Evolutionary conservation across 768 basidiomycete species (phyloP), one percentile per base, ranked within the genome.

Genomic region (Fomitopsis pulvina): DNA sequence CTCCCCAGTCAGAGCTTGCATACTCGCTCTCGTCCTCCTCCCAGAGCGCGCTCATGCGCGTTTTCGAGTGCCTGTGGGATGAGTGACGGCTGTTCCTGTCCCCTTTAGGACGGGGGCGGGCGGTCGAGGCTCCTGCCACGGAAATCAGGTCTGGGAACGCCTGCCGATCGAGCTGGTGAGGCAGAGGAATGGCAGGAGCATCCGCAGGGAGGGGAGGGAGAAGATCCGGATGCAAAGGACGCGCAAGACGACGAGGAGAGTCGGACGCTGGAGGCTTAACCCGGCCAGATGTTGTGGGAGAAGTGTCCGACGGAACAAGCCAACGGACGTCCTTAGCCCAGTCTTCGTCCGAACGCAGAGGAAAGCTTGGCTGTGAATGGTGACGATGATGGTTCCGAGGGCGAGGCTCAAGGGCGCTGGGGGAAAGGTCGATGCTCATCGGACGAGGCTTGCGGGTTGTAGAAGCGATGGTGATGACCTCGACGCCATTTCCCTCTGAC

Each of bases 261-360:
- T 28, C 28, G 26, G 29, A 7, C 18, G 40, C 16, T 30, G 52
- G 50, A 14, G 47, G 30, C n/a, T 26, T 6, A 5, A 49, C 21
- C 41, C 48, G 24, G 45, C 42, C 26, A 25, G 55, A 37, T 22
- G 52, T 1, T 43, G 41, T 25, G 51, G 55, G 52, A 29, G 50
- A 50, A 49, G 52, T 51, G 37, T 29, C 52, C 21, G 65, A 61
- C 32, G 76, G 61, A 45, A 69, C 75, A 26, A 87, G 77, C 80
- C 80, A 85, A 28, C 80, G 74, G 16, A 84, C 77, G 44, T 87
- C 84, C 53, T 74, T 77, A 11, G 80, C 76, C 85, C 83, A 87
- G 55, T 83, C 78, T 46, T 80, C 73, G 57, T 79, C 76, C 3
- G 74, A 75, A 60, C 73, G 72, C 16, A 68, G 67, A 38, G 41